These are phyloP conservation scores for Corymbia maculata DNA, from an alignment of 345 rosid species.

Conservation along the genomic window DNA sequence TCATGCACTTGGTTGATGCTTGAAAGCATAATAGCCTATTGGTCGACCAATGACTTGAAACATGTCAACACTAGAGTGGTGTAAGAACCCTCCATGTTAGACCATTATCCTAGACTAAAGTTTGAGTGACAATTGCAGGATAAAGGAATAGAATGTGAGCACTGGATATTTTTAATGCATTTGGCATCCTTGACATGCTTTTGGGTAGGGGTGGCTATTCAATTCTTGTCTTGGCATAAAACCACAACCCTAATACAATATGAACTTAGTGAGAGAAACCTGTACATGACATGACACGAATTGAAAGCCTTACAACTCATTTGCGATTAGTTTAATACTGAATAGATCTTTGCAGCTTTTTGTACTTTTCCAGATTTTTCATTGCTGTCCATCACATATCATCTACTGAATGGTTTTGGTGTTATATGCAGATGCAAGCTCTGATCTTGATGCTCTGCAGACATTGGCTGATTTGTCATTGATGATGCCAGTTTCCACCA, in stretches of 20 bases:
- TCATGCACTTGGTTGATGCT: background rate
- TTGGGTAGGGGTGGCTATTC: background rate
- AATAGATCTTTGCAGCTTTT: background rate
- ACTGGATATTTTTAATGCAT: background rate
- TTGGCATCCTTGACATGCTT: background rate
- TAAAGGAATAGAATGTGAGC: background rate
- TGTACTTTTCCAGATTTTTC: background rate
- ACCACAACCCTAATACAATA: background rate
- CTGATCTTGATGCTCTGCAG: constrained; percentile 64
- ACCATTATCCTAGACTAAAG: background rate
- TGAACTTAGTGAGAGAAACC: background rate
- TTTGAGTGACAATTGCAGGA: background rate
- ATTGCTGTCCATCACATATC: background rate
- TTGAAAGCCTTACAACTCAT: background rate
- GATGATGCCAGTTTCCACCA: constrained; percentile 34
- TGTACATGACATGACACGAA: background rate
- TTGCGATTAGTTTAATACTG: background rate
- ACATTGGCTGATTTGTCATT: constrained; percentile 73
- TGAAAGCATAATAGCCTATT: background rate
- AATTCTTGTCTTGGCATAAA: background rate
- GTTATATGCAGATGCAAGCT: constrained; percentile 38
- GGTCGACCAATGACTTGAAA: background rate
- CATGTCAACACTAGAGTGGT: background rate
- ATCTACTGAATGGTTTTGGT: background rate
- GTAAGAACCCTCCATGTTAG: background rate